These are phyloP conservation scores for Stagonosporopsis tanaceti DNA, from an alignment of 2,329 filamentous ascomycete species.

Conservation along the genomic window DNA sequence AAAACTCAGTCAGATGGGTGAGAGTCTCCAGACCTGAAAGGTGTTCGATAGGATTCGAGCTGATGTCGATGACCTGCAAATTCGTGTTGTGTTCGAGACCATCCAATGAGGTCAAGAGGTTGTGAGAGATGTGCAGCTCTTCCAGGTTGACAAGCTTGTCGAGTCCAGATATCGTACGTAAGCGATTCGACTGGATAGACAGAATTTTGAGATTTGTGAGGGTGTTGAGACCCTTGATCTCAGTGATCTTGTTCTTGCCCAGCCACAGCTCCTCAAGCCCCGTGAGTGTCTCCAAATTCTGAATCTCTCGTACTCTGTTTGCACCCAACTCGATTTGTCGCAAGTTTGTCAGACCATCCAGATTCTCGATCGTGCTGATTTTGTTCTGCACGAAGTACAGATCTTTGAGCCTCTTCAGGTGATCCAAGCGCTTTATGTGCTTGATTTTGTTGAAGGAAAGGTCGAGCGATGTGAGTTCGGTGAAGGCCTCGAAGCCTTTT, in stretches of 20 bases:
- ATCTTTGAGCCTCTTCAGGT: constrained; percentile 79
- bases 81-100: constrained; percentile 63
- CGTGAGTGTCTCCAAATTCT: constrained; percentile 80
- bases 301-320: constrained; percentile 88
- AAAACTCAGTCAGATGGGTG: constrained; percentile 82
- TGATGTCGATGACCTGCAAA: constrained; percentile 84
- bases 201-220: constrained; percentile 84
- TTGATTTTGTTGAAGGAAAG: constrained; percentile 99
- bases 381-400: constrained; percentile 96
- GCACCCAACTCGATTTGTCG: constrained; percentile 89
- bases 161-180: constrained; percentile 79
- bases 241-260: constrained; percentile 94
- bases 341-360: constrained; percentile 77
- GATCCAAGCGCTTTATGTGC: constrained; percentile 88
- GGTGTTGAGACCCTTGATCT: constrained; percentile 76
- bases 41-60: constrained; percentile 81
- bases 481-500: constrained; percentile 80
- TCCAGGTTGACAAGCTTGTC: constrained; percentile 78
- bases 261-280: constrained; percentile 89
- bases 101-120: constrained; percentile 78
- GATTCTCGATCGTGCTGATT: constrained; percentile 83
- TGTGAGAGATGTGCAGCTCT: constrained; percentile 96
- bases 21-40: constrained; percentile 76
- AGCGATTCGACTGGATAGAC: constrained; percentile 94
- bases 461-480: constrained; percentile 79